Conservation (phyloP, 257 asterid species). For the Solanum appendiculatum region DNA sequence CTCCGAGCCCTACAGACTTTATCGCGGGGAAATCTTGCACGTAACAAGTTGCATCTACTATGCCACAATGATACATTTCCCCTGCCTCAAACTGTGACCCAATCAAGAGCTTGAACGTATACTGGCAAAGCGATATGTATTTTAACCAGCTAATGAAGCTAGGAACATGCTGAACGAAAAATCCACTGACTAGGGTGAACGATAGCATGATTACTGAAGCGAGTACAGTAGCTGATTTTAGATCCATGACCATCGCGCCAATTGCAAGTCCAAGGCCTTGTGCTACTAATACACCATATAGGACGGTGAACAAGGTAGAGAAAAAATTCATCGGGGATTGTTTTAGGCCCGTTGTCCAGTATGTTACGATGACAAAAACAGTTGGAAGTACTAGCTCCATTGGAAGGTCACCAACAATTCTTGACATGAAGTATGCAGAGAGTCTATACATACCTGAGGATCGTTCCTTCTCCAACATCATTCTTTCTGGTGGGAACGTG, state of each 20-base stretch:
- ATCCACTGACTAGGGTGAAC: constrained; percentile 58
- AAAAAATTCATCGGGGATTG: constrained; percentile 29
- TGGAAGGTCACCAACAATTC: constrained; percentile 62
- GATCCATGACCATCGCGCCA: constrained; percentile 66
- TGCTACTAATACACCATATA: constrained; percentile 37
- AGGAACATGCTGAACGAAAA: constrained; percentile 54
- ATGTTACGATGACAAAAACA: constrained; percentile 35
- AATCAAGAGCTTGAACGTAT: constrained; percentile 50
- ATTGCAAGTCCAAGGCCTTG: constrained; percentile 78
- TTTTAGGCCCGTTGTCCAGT: constrained; percentile 76
- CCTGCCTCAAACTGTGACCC: constrained; percentile 35
- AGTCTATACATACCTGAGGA: constrained; percentile 81
- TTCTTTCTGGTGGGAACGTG: constrained; percentile 64
- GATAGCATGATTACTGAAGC: constrained; percentile 57
- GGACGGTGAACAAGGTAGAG: constrained; percentile 29
- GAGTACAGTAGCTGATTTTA: constrained; percentile 37
- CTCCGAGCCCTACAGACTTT: constrained; percentile 44
- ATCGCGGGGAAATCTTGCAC: constrained; percentile 51
- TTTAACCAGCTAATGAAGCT: constrained; percentile 53
- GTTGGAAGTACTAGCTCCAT: constrained; percentile 85
- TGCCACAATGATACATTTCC: constrained; percentile 37
- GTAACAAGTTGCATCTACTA: constrained; percentile 15
- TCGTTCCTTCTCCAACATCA: constrained; percentile 61
- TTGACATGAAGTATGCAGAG: constrained; percentile 74
- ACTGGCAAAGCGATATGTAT: constrained; percentile 48